Evolutionary conservation across 2,329 filamentous ascomycete species (phyloP).

Genomic region (Fusarium subtropicale): DNA sequence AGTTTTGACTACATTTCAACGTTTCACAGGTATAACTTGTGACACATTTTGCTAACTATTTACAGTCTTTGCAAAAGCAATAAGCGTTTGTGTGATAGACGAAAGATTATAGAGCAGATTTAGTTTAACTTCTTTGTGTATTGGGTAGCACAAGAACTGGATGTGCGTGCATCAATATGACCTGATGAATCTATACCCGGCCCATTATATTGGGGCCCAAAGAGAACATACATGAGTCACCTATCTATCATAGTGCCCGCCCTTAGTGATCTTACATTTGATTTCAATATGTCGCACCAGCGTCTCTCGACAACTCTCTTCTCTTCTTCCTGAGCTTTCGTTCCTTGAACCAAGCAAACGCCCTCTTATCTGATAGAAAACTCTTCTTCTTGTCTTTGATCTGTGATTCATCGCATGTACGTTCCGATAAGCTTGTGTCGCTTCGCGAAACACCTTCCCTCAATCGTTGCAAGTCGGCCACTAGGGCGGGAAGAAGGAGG

Average conservation of each 20-base stretch:
- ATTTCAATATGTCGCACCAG: conserved; percentile 15
- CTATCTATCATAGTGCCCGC: not conserved
- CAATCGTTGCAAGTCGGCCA: conserved; percentile 31
- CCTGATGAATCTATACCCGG: conserved; percentile 9
- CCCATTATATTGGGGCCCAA: not conserved
- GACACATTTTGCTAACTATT: conserved; percentile 1
- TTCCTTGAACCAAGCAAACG: conserved; percentile 23
- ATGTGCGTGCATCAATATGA: not conserved
- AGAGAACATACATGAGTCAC: not conserved
- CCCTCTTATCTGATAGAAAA: conserved; percentile 20
- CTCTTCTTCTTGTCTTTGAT: not conserved
- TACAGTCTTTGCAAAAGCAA: conserved; percentile 41
- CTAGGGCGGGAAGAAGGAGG: conserved; percentile 27
- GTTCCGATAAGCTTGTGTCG: conserved; percentile 29
- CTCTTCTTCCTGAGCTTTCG: conserved; percentile 36
- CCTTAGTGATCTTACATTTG: not conserved
- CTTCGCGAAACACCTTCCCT: conserved; percentile 14
- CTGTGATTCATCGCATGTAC: conserved; percentile 15
- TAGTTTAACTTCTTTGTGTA: not conserved
- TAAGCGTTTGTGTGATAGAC: not conserved
- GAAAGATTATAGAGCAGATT: not conserved
- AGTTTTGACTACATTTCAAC: conserved; percentile 38
- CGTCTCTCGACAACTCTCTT: conserved; percentile 22
- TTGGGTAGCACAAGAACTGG: not conserved
- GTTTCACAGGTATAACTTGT: not conserved